Evolutionary conservation across 331 rosid genomes (phyloP).

Genomic region (Prunus yedoensis): DNA sequence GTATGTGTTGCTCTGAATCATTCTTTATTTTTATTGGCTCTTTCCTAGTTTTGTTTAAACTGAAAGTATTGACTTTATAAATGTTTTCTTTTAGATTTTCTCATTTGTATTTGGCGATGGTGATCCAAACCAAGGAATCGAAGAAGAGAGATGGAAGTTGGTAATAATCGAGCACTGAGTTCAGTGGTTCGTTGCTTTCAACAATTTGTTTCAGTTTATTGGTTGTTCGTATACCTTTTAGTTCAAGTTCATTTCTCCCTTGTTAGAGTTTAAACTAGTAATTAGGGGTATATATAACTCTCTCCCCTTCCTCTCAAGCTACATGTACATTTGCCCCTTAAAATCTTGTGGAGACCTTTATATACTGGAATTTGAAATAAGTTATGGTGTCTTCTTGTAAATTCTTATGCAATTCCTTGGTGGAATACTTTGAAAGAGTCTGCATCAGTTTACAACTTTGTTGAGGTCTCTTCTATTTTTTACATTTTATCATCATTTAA

Average conservation of each 20-base stretch:
- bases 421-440: neutral
- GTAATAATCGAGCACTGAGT: slow-evolving; percentile 89
- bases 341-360: neutral
- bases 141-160: slow-evolving; percentile 99
- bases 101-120: slow-evolving; percentile 98
- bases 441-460: neutral
- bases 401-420: neutral
- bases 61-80: slow-evolving; percentile 19
- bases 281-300: neutral
- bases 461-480: neutral
- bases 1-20: slow-evolving; percentile 49
- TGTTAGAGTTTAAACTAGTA: neutral
- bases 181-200: slow-evolving; percentile 85
- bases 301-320: neutral
- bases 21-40: slow-evolving; percentile 8
- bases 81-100: slow-evolving; percentile 60
- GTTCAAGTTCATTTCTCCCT: neutral
- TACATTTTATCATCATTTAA: neutral
- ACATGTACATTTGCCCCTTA: neutral
- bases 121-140: slow-evolving; percentile 99
- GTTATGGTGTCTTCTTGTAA: neutral
- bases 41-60: slow-evolving; percentile 10
- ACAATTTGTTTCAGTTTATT: slow-evolving; percentile 19
- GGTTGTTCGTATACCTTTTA: slow-evolving; percentile 8
- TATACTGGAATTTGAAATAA: neutral